Evolutionary conservation across 257 asterid species (phyloP).

Genomic region (Marsdenia floribunda): DNA sequence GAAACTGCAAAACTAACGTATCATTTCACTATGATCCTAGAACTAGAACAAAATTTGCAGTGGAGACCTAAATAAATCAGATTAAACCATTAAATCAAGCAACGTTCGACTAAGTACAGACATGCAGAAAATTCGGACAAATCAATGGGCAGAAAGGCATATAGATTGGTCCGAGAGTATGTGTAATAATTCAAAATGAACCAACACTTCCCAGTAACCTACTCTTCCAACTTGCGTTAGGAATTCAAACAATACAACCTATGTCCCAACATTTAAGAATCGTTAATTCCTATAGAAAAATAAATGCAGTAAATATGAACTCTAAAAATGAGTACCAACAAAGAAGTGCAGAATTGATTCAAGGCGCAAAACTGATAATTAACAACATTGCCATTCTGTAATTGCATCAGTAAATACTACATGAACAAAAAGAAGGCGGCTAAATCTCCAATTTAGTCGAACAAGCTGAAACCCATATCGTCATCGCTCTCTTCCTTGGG

Average conservation of each 20-base stretch:
- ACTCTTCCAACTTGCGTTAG: neutral
- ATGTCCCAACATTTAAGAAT: neutral
- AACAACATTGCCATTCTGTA: neutral
- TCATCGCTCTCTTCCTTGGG: constrained; percentile 56
- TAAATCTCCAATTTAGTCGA: constrained; percentile 28
- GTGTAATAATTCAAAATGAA: no score
- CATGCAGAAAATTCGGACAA: neutral
- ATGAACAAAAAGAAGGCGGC: neutral
- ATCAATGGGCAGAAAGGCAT: neutral
- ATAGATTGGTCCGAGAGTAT: neutral
- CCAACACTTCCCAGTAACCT: neutral
- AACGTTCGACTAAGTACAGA: neutral
- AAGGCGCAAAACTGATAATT: neutral
- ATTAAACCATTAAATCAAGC: no score
- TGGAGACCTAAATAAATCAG: no score
- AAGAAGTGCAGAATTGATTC: neutral
- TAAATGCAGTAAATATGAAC: neutral
- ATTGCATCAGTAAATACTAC: no score
- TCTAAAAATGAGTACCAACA: no score
- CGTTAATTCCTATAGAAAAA: neutral
- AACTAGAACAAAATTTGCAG: no score
- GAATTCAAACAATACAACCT: neutral
- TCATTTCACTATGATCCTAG: no score
- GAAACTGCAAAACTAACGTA: no score
- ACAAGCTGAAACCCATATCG: constrained; percentile 47